These are phyloP conservation scores for Solanum arcanum DNA, from an alignment of 257 asterid genomes.

Conservation along the genomic window DNA sequence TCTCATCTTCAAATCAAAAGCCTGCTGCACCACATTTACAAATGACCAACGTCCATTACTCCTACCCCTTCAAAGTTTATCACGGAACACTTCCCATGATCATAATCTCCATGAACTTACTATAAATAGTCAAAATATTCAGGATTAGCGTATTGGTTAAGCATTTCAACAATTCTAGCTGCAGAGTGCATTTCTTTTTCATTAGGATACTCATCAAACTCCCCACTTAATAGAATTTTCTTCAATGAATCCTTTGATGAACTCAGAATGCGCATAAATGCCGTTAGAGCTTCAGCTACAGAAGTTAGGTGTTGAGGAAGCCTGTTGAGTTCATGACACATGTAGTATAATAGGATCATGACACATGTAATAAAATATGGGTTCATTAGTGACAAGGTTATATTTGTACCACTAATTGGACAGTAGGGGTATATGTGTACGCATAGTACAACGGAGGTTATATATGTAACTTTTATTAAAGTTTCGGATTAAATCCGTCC, in stretches of 20 bases:
- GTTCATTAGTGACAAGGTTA: no score
- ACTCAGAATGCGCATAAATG: not conserved
- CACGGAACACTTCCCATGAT: not conserved
- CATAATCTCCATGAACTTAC: not conserved
- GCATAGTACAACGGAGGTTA: no score
- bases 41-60: not conserved
- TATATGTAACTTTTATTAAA: no score
- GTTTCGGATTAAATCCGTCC: no score
- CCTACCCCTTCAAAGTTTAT: slow-evolving; percentile 6
- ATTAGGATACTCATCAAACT: slow-evolving; percentile 5
- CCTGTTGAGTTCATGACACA: not conserved
- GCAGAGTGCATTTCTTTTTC: not conserved
- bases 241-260: not conserved
- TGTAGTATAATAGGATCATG: no score
- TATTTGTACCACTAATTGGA: no score
- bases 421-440: no score
- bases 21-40: not conserved
- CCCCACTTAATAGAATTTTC: not conserved
- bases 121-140: not conserved
- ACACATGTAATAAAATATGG: no score
- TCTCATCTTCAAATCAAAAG: slow-evolving; percentile 22
- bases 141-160: not conserved
- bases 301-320: not conserved
- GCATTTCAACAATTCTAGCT: slow-evolving; percentile 2
- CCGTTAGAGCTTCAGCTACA: not conserved